Percentiles rank a stretch among this genome's conserved stretches.
Evolutionary conservation across 2,329 filamentous ascomycete genomes (phyloP).

Genomic region (Periconia sp.): DNA sequence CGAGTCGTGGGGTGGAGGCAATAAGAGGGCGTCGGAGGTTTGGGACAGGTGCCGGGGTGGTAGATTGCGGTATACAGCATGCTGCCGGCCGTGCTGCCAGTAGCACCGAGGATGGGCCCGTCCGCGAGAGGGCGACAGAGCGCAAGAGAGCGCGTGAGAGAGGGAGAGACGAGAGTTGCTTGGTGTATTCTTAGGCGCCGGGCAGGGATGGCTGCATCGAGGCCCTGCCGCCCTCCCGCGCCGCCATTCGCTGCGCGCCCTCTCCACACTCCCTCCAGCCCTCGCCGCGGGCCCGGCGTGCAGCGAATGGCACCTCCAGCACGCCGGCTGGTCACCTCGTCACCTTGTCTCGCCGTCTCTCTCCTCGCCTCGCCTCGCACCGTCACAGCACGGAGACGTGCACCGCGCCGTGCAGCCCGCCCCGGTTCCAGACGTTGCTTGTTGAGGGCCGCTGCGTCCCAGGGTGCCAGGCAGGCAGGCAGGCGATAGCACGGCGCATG

Average conservation of each 20-base stretch:
- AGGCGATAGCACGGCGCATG: too few relatives aligned
- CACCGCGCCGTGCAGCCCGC: slow-evolving; percentile 17
- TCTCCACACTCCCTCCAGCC: slow-evolving; percentile 9
- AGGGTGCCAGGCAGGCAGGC: too few relatives aligned
- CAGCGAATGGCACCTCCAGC: slow-evolving; percentile 17
- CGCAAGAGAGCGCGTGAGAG: too few relatives aligned
- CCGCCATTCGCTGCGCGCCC: slow-evolving; percentile 17
- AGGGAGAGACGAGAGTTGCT: too few relatives aligned
- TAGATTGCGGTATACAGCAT: too few relatives aligned
- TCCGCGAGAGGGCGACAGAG: too few relatives aligned
- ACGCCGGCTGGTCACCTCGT: too few relatives aligned
- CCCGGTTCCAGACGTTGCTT: slow-evolving; percentile 20
- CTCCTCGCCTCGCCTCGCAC: slow-evolving; percentile 6
- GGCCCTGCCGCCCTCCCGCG: slow-evolving; percentile 5
- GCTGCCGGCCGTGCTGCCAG: too few relatives aligned
- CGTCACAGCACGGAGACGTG: slow-evolving; percentile 13
- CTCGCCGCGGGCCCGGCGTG: not conserved
- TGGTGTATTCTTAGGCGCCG: slow-evolving; percentile 30
- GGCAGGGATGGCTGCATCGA: slow-evolving; percentile 19
- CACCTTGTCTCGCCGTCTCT: slow-evolving; percentile 8
- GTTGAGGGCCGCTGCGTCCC: slow-evolving; percentile 20
- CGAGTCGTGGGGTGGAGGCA: too few relatives aligned
- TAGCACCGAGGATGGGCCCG: too few relatives aligned
- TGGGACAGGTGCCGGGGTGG: too few relatives aligned
- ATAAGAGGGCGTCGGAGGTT: too few relatives aligned